Base-by-base conservation (phyloP, 2,329 filamentous ascomycete genomes). In the Pseudopithomyces chartarum region DNA sequence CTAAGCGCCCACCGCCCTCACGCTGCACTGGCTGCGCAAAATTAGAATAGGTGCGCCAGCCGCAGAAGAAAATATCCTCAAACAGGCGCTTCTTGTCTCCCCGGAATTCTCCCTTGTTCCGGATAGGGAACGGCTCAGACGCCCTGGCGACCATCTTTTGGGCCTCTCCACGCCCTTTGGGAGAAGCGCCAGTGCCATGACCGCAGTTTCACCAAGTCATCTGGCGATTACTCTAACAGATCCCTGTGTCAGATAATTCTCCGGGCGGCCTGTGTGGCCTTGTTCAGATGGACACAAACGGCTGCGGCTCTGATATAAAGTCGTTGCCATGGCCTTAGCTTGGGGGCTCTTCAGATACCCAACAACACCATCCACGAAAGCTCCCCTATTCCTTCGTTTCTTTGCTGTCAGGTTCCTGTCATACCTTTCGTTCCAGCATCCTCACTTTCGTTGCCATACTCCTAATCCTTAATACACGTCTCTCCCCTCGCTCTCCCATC, bases 171-270 rank as follows among this genome's bases (percentile, higher is more conserved):
- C 57, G 59, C 61, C 61, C 63, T 68, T 70, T 70, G 65, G 66
- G 64, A 69, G 62, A 64, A 65, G 64, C 67, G 67, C 65, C 64
- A 34, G 29, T 47, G 33, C 51, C 52, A 34, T 44, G 48, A 48
- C 56, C 53, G 52, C 56, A 67, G 70, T 73, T 70, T 68, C 64
- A 42, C 44, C 33, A 67, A 36, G 34, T 68, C 61, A 67, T 69
- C 66, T 66, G 73, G 73, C 74, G 74, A 74, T 71, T 76, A 74
- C 64, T 72, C 70, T 74, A 74, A 76, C 73, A 65, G 59, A 63
- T 65, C 66, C 61, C 63, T 63, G 73, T 76, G 76, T 76, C 73
- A 75, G 63, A 57, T 63, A 73, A 71, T 73, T 74, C 71, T 72
- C 70, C 70, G 68, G 38, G 54, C 52, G 66, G 64, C 68, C 68